These are phyloP conservation scores for Amaranthus palmeri DNA, from an alignment of 148 eudicot species.

Conservation along the genomic window DNA sequence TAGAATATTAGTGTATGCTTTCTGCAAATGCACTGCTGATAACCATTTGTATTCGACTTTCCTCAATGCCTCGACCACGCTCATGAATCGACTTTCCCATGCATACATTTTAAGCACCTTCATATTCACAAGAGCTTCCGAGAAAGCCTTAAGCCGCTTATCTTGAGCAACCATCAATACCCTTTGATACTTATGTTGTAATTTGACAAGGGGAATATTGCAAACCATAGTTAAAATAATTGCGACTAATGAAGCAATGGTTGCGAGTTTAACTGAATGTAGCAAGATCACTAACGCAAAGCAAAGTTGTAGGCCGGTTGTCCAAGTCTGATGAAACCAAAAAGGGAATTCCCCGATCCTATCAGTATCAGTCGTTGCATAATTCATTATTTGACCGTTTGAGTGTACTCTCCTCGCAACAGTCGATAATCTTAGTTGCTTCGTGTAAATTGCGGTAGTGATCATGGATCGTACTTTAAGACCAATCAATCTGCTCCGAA, in stretches of 20 bases:
- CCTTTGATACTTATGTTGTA: conserved; percentile 59
- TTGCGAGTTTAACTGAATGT: conserved; percentile 54
- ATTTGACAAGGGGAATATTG: conserved; percentile 67
- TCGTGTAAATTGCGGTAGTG: conserved; percentile 67
- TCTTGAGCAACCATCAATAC: conserved; percentile 72
- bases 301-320: conserved; percentile 60
- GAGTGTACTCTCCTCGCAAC: conserved; percentile 57
- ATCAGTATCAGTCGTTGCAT: conserved; percentile 70
- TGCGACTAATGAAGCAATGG: conserved; percentile 50
- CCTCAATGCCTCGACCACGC: conserved; percentile 52
- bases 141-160: conserved; percentile 48
- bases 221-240: conserved; percentile 55
- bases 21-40: conserved; percentile 56
- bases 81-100: conserved; percentile 76
- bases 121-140: conserved; percentile 77
- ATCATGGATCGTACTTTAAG: conserved; percentile 61
- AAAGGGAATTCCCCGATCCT: conserved; percentile 80
- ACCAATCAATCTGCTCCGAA: conserved; percentile 49
- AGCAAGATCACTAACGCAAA: conserved; percentile 51
- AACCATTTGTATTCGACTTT: conserved; percentile 58
- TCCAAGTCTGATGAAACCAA: conserved; percentile 83
- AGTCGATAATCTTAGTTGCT: conserved; percentile 64
- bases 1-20: conserved; percentile 46
- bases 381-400: conserved; percentile 70
- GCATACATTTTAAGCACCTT: conserved; percentile 73